These are phyloP conservation scores for Cytauxzoon felis DNA, from an alignment of 169 alveolate genomes.

Conservation along the genomic window DNA sequence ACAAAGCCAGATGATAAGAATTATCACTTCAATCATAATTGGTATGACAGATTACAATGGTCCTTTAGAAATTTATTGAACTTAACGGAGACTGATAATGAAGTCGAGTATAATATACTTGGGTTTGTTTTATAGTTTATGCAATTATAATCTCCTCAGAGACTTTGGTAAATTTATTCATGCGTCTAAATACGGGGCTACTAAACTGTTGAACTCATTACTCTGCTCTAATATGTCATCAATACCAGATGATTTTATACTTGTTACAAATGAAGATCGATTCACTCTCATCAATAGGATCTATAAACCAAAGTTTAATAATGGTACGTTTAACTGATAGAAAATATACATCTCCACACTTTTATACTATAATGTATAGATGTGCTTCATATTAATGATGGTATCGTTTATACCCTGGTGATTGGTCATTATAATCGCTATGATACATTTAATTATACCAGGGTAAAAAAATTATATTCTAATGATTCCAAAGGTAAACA, in stretches of 20 bases:
- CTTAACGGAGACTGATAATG: constrained; percentile 24
- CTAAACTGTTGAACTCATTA: constrained; percentile 14
- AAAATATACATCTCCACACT: background rate
- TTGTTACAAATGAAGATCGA: too few species aligned
- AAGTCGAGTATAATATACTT: constrained; percentile 33
- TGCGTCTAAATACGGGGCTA: constrained; percentile 17
- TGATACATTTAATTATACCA: constrained; percentile 31
- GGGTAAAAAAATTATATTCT: constrained; percentile 67
- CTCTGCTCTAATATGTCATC: constrained; percentile 9
- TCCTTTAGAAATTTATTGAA: constrained; percentile 37
- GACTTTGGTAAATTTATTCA: constrained; percentile 42
- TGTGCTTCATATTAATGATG: constrained; percentile 47
- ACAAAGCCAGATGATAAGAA: constrained; percentile 17
- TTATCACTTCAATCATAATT: constrained; percentile 30
- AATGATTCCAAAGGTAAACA: constrained; percentile 74
- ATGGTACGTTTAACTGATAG: constrained; percentile 25
- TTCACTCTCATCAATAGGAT: constrained; percentile 9
- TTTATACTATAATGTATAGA: too few species aligned
- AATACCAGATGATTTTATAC: constrained; percentile 19
- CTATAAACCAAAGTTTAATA: constrained; percentile 34
- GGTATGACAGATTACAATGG: constrained; percentile 58
- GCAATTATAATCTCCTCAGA: background rate
- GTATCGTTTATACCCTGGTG: constrained; percentile 49
- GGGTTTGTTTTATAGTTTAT: constrained; percentile 5
- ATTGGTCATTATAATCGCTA: constrained; percentile 2